These are phyloP conservation scores for Saccharomyces hybrid DNA, from an alignment of 1,139 yeast species.

Conservation along the genomic window DNA sequence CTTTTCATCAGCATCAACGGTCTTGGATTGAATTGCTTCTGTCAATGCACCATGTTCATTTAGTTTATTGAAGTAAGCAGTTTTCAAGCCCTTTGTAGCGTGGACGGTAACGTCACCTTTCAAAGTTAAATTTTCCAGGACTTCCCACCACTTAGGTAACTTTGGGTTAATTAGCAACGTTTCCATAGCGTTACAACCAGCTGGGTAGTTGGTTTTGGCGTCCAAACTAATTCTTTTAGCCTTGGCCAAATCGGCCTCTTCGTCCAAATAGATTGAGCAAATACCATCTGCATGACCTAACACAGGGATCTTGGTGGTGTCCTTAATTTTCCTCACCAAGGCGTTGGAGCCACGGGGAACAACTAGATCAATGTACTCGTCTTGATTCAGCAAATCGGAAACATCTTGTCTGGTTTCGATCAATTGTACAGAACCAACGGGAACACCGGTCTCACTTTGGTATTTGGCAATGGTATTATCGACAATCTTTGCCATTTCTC, in stretches of 20 bases:
- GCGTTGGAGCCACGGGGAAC: conserved; percentile 96
- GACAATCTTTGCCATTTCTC: conserved; percentile 69
- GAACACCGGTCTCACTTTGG: conserved; percentile 54
- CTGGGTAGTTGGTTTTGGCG: conserved; percentile 92
- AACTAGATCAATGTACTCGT: conserved; percentile 84
- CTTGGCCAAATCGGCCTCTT: conserved; percentile 64
- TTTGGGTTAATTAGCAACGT: conserved; percentile 62
- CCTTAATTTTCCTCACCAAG: conserved; percentile 76
- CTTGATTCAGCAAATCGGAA: conserved; percentile 73
- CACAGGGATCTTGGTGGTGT: conserved; percentile 87
- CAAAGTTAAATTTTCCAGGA: conserved; percentile 43
- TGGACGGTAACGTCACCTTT: conserved; percentile 70
- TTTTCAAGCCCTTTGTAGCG: conserved; percentile 46
- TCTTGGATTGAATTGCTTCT: conserved; percentile 23
- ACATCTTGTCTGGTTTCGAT: conserved; percentile 88
- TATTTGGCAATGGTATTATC: conserved; percentile 44
- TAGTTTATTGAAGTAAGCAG: conserved; percentile 22
- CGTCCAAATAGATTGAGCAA: conserved; percentile 79
- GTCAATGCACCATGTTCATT: conserved; percentile 21
- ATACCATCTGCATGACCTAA: conserved; percentile 98
- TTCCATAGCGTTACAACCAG: conserved; percentile 96
- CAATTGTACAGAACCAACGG: conserved; percentile 72
- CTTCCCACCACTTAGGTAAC: conserved; percentile 39
- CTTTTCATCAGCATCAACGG: conserved; percentile 43
- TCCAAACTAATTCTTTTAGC: conserved; percentile 72